A percentile compares a stretch with the other conserved stretches of the same genome.
Conservation (phyloP, 179 eudicot genomes). For the Carnegiea gigantea region DNA sequence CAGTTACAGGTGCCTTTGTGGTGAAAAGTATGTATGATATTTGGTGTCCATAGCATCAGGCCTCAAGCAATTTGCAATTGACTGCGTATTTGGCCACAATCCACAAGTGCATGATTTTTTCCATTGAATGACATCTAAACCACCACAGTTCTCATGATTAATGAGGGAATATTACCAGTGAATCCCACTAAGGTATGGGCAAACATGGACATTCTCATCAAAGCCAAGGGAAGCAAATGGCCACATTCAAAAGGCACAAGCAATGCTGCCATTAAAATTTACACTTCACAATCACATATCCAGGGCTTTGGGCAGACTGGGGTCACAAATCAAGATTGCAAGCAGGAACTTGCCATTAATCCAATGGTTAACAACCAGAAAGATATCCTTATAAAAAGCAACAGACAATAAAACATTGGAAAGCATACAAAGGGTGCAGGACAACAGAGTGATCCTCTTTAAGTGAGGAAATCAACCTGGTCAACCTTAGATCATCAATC, state of each 20-base stretch:
- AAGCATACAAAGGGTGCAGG: not conserved
- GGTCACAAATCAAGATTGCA: not conserved
- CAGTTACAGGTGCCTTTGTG: not conserved
- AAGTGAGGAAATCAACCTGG: not conserved
- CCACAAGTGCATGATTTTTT: not conserved
- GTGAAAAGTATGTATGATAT: not conserved
- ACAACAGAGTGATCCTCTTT: not conserved
- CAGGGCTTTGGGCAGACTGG: not conserved
- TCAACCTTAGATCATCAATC: not conserved
- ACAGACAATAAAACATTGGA: not conserved
- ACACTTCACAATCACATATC: not conserved
- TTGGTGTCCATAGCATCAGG: not conserved
- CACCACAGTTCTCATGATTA: not conserved
- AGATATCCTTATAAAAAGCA: not conserved
- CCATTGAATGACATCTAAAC: not conserved
- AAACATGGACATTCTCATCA: not conserved
- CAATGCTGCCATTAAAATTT: not conserved
- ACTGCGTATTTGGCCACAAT: not conserved
- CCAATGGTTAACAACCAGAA: not conserved
- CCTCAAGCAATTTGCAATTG: not conserved
- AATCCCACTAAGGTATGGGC: not conserved
- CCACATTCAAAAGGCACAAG: not conserved
- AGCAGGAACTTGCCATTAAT: not conserved
- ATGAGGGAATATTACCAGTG: not conserved
- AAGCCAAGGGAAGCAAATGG: not conserved